A percentile compares a stretch with the other conserved stretches of the same genome.
Conservation (phyloP, 495 filamentous ascomycete genomes). For the Hypoxylon lenormandii region DNA sequence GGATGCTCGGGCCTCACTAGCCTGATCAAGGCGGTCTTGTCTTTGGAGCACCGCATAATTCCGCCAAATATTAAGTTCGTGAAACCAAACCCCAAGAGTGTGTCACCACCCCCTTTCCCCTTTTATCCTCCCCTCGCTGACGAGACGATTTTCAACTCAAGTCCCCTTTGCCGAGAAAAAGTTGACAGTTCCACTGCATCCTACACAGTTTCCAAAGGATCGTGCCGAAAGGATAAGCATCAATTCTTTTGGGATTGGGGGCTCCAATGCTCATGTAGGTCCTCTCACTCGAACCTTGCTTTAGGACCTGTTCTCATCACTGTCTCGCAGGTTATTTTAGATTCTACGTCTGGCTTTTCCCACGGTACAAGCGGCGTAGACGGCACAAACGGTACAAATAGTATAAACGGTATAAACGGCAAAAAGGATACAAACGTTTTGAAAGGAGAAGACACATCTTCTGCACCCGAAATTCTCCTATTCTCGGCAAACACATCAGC, state of each 20-base stretch:
- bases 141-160: constrained; percentile 13
- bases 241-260: constrained; percentile 64
- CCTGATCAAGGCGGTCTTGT: constrained; percentile 64
- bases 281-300: too few species aligned
- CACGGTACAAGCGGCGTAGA: neutral
- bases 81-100: constrained; percentile 49
- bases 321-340: constrained; percentile 48
- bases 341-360: too few species aligned
- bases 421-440: too few species aligned
- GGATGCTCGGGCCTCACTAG: constrained; percentile 60
- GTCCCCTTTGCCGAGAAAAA: constrained; percentile 41
- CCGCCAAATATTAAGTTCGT: constrained; percentile 53
- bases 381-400: too few species aligned
- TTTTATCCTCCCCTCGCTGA: neutral
- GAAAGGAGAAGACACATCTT: too few species aligned
- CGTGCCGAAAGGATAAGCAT: constrained; percentile 51
- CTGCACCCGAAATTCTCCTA: constrained; percentile 39
- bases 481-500: constrained; percentile 40
- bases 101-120: too few species aligned
- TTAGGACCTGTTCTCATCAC: too few species aligned
- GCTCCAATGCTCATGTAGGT: constrained; percentile 61
- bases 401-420: too few species aligned
- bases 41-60: constrained; percentile 61
- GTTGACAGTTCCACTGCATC: constrained; percentile 43
- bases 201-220: constrained; percentile 36